phyloP scores from a whole-genome alignment of 2,329 filamentous ascomycete species.

The Curvularia lunata region DNA sequence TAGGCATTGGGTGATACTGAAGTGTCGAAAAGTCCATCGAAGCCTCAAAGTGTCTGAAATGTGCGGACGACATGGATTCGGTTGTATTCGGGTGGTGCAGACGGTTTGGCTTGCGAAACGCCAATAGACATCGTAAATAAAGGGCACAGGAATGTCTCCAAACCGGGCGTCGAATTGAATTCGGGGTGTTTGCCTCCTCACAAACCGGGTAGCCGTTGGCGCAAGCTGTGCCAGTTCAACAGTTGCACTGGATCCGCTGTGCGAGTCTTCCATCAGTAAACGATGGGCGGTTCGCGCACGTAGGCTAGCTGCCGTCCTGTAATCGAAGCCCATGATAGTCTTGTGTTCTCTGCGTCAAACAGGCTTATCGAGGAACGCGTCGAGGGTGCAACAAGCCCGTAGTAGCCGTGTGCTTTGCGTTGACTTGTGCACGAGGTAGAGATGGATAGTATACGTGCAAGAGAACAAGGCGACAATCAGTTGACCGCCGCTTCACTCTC shows the following conservation, averaged over 20 bases:
- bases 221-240: conserved; percentile 35
- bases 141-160: conserved; percentile 3
- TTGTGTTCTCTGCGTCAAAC: conserved; percentile 5
- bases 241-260: conserved; percentile 42
- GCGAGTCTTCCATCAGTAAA: conserved; percentile 31
- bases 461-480: conserved; percentile 4
- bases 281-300: conserved; percentile 12
- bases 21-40: not conserved
- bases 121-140: conserved; percentile 1
- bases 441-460: not conserved
- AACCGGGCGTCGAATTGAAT: conserved; percentile 11
- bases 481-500: conserved; percentile 2
- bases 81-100: not conserved
- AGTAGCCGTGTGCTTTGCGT: conserved; percentile 6
- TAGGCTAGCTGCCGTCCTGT: conserved; percentile 13
- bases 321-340: conserved; percentile 9
- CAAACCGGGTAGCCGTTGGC: conserved; percentile 22
- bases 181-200: conserved; percentile 9
- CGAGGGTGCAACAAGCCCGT: conserved; percentile 1
- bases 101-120: conserved; percentile 6
- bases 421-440: conserved; percentile 1
- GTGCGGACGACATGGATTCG: not conserved
- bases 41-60: not conserved
- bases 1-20: not conserved
- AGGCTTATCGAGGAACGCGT: not conserved